Evolutionary conservation across 345 rosid genomes (phyloP).

Genomic region (Salix caprea): DNA sequence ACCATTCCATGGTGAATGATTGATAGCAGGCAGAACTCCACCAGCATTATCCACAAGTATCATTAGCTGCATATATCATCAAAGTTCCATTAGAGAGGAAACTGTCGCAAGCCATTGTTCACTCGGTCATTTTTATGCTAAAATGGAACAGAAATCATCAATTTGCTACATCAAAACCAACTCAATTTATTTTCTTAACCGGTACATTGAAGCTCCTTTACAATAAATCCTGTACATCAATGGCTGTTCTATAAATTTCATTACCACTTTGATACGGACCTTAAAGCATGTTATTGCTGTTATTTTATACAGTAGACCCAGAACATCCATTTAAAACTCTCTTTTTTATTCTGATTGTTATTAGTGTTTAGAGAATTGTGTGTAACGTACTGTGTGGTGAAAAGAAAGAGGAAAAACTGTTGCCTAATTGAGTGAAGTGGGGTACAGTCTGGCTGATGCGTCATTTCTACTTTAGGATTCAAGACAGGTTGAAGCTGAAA

Average conservation of each 20-base stretch:
- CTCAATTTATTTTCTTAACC: not conserved
- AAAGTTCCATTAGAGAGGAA: not conserved
- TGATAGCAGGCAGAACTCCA: conserved; percentile 68
- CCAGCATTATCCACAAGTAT: conserved; percentile 82
- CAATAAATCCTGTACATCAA: not conserved
- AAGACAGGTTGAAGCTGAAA: not conserved
- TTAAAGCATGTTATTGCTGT: not conserved
- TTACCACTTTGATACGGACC: not conserved
- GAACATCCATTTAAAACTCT: not conserved
- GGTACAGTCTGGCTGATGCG: not conserved
- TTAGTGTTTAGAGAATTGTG: not conserved
- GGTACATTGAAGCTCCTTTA: not conserved
- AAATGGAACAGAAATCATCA: not conserved
- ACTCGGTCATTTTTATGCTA: not conserved
- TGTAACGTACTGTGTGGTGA: not conserved
- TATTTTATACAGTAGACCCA: not conserved
- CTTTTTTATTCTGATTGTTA: not conserved
- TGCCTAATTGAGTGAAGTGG: not conserved
- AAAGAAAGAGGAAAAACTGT: not conserved
- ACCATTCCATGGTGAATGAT: conserved; percentile 94
- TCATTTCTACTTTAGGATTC: not conserved
- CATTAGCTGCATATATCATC: conserved; percentile 65
- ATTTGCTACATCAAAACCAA: not conserved
- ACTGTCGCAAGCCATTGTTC: not conserved
- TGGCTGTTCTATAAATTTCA: not conserved